phyloP scores from a whole-genome alignment of 768 basidiomycete species.

The Asterophora parasitica region DNA sequence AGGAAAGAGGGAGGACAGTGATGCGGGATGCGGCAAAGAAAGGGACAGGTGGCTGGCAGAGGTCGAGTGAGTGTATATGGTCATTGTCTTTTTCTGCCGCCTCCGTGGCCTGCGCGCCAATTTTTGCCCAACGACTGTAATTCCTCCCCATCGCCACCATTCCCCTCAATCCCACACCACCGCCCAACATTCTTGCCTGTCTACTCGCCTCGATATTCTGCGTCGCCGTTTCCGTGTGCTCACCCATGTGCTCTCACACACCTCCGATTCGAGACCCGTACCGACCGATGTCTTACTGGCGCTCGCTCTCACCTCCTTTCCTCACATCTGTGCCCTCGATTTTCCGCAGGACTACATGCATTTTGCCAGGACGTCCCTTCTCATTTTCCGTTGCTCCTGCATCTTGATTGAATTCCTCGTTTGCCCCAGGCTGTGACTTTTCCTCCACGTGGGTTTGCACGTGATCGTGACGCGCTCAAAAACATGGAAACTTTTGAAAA shows the following conservation, averaged over 20 bases:
- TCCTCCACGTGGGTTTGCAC: constrained; percentile 19
- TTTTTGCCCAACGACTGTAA: constrained; percentile 17
- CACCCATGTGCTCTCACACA: constrained; percentile 14
- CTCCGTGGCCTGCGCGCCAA: constrained; percentile 12
- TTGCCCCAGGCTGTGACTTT: constrained; percentile 13
- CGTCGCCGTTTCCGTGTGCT: constrained; percentile 10
- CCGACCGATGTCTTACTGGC: constrained; percentile 4
- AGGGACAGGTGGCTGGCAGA: constrained; percentile 62
- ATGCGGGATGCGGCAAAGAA: constrained; percentile 56
- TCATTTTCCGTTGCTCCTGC: constrained; percentile 11
- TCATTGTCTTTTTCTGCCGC: constrained; percentile 11
- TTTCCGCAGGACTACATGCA: background rate
- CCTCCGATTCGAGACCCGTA: constrained; percentile 9
- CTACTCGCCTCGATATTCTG: background rate
- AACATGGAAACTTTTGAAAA: background rate
- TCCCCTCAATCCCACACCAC: constrained; percentile 18
- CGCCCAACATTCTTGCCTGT: background rate
- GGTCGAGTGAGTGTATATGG: constrained; percentile 40
- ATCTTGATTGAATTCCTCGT: constrained; percentile 14
- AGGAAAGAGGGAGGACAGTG: constrained; percentile 36
- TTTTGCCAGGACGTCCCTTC: constrained; percentile 9
- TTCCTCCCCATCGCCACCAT: constrained; percentile 1
- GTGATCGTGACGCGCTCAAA: constrained; percentile 22
- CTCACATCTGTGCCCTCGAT: background rate
- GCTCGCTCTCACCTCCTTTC: background rate